These are phyloP conservation scores for Cladosporium colombiae DNA, from an alignment of 2,329 filamentous ascomycete species.

Conservation along the genomic window DNA sequence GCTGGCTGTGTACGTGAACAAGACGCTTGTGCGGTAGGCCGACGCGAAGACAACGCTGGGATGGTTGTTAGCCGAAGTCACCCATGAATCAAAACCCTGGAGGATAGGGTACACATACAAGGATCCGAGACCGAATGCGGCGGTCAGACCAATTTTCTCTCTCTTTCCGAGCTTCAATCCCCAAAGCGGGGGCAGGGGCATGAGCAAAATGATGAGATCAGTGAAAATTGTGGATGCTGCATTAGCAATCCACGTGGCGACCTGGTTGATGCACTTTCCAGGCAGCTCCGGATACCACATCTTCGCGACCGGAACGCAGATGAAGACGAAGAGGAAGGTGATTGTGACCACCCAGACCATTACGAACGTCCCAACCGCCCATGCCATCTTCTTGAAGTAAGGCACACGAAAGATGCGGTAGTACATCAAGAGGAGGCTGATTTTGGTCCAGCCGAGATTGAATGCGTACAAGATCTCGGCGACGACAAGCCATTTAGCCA, in stretches of 20 bases:
- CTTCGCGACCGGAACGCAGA: conserved; percentile 44
- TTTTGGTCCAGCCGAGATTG: conserved; percentile 44
- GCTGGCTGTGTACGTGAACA: conserved; percentile 11
- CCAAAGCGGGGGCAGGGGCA: conserved; percentile 10
- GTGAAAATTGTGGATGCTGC: conserved; percentile 15
- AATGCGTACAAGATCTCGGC: conserved; percentile 36
- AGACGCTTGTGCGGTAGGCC: conserved; percentile 15
- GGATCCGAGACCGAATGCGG: conserved; percentile 15
- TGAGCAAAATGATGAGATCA: conserved; percentile 8
- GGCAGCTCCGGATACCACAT: conserved; percentile 42
- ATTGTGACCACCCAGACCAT: conserved; percentile 33
- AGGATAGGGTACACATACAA: neutral
- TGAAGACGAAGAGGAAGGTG: conserved; percentile 42
- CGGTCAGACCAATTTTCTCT: conserved; percentile 16
- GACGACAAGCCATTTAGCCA: conserved; percentile 35
- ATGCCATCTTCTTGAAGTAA: conserved; percentile 36
- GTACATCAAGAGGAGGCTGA: conserved; percentile 52
- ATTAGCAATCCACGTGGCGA: conserved; percentile 43
- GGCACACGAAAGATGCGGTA: conserved; percentile 46
- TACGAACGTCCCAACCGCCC: conserved; percentile 40
- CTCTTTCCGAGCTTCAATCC: neutral
- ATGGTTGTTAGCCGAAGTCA: neutral
- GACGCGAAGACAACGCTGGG: conserved; percentile 15
- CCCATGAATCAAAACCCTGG: neutral
- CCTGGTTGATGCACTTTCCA: conserved; percentile 42